Conservation (phyloP, 345 rosid species). For the Eucalyptus paniculata region DNA sequence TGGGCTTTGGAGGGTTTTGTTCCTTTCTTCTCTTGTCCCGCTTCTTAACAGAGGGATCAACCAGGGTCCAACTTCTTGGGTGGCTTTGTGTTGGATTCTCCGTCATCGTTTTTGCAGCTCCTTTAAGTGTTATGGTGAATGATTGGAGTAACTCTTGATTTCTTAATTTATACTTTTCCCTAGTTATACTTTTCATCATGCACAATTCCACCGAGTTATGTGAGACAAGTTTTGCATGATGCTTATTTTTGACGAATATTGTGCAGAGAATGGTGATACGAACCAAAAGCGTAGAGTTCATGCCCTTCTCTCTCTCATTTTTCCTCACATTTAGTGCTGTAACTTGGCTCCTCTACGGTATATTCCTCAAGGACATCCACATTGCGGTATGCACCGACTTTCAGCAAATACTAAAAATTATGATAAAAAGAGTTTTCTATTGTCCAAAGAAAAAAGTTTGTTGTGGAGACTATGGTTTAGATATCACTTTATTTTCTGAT, state of each 20-base stretch:
- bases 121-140: conserved; percentile 32
- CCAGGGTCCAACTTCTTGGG: too few species aligned
- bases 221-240: neutral
- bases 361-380: conserved; percentile 1
- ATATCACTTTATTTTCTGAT: neutral
- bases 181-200: neutral
- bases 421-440: neutral
- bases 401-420: neutral
- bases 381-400: conserved; percentile 10
- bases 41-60: too few species aligned
- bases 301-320: neutral
- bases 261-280: neutral
- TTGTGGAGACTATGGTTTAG: neutral
- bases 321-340: conserved; percentile 17
- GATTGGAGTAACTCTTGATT: neutral
- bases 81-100: too few species aligned
- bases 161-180: neutral
- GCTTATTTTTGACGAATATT: neutral
- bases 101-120: conserved; percentile 17
- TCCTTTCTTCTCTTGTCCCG: too few species aligned
- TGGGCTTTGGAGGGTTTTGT: neutral
- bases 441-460: neutral
- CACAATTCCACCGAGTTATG: neutral
- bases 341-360: conserved; percentile 26
- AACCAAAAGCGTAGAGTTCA: conserved; percentile 18